These are phyloP conservation scores for Acacia pycnantha DNA, from an alignment of 331 rosid species.

Conservation along the genomic window DNA sequence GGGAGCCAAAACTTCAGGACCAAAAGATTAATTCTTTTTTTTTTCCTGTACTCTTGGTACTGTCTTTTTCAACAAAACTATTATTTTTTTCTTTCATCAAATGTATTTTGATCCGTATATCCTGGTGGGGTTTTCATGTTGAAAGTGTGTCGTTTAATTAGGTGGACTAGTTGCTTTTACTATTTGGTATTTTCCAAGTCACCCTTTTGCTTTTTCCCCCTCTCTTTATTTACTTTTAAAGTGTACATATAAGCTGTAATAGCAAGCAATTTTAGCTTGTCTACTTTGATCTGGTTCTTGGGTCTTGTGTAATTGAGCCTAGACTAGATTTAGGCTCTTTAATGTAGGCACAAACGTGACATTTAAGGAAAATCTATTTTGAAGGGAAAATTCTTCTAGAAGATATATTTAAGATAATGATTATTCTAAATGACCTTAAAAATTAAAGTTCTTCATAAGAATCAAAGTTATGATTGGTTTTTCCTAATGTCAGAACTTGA, in stretches of 20 bases:
- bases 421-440: background rate
- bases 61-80: conserved; percentile 2
- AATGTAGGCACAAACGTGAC: background rate
- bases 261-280: no score
- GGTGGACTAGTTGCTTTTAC: conserved; percentile 28
- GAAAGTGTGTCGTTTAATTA: conserved; percentile 26
- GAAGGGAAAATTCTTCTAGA: background rate
- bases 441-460: background rate
- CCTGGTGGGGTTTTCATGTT: conserved; percentile 47
- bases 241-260: background rate
- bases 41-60: background rate
- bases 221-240: background rate
- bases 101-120: conserved; percentile 18
- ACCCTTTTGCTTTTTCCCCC: background rate
- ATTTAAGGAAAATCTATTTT: background rate
- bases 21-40: background rate
- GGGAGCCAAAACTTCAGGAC: no score
- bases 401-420: background rate
- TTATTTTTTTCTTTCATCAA: conserved; percentile 25
- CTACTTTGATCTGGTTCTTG: conserved; percentile 7
- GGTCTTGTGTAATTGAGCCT: background rate
- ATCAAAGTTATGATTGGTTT: background rate
- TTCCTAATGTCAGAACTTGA: background rate
- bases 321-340: background rate
- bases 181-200: conserved; percentile 10